Base-by-base conservation (phyloP, 306 rosid genomes). In the Citrullus mucosospermus region DNA sequence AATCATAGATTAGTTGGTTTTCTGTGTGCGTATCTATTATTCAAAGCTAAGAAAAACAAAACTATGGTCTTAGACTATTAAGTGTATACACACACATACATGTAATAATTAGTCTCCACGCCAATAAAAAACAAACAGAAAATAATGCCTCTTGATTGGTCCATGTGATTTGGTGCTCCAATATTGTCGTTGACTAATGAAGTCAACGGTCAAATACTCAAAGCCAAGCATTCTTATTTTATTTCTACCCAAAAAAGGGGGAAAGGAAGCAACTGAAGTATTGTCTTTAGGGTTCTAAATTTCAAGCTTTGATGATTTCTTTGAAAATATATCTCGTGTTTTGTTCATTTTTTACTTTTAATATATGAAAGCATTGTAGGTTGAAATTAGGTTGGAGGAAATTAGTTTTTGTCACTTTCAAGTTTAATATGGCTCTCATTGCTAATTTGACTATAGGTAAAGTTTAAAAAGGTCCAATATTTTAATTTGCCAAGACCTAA, bases 61-160 rank as follows among this genome's bases (percentile, higher is more conserved):
- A 71, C 58, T 71, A 71, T 71, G 59, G 76, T 71, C 58, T 71
- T 71, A 71, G 34, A 61, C n/a, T 30, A 1, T 58, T 59, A 25
- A 61, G 8, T 60, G 12, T 13, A 14, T 28, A 61, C 13, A 11
- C 13, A 60, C 28, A 14, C 2, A 32, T 2, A 32, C 3, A 32
- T 32, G 20, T 44, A 71, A 71, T 71, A 46, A 71, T 71, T 71
- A 71, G 77, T 48, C 41, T 71, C 59, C 77, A 71, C 20, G 14
- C 77, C 41, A 48, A 48, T 71, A 15, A 71, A 59, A 59, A 71
- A 71, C 56, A 71, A 71, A 71, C 77, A 71, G 22, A 71, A 46
- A 25, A 46, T 48, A 16, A 20, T 69, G 75, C 11, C 36, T 68
- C 18, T 68, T 11, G 8, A 68, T 68, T 68, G 75, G 75, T 43